phyloP scores from a whole-genome alignment of 805 yeast species.

The Cyberlindnera subsufficiens region DNA sequence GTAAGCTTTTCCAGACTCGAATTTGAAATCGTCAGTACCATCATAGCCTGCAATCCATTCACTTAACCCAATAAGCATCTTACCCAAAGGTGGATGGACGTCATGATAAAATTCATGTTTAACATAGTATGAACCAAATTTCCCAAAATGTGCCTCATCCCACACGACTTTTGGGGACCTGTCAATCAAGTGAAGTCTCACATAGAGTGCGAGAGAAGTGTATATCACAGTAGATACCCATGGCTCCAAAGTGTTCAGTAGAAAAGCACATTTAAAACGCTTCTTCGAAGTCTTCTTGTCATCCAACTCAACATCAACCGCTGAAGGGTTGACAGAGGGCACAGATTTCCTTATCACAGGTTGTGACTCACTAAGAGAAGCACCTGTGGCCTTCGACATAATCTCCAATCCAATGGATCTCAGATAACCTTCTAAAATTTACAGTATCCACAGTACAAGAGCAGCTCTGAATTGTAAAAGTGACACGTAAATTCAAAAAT shows the following conservation, averaged over 20 bases:
- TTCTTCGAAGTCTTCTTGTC: too few species aligned
- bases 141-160: conserved; percentile 92
- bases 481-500: too few species aligned
- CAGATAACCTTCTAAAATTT: too few species aligned
- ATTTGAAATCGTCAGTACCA: conserved; percentile 53
- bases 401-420: too few species aligned
- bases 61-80: conserved; percentile 71
- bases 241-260: conserved; percentile 9
- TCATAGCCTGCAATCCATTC: conserved; percentile 82
- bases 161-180: conserved; percentile 60
- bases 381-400: conserved; percentile 11
- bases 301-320: too few species aligned
- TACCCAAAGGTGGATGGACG: conserved; percentile 86
- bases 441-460: too few species aligned
- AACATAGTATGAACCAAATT: conserved; percentile 75
- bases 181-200: conserved; percentile 57
- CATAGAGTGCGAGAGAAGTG: conserved; percentile 41
- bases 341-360: neutral
- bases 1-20: conserved; percentile 58
- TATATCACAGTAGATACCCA: conserved; percentile 36
- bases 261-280: too few species aligned
- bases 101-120: conserved; percentile 79
- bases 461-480: too few species aligned
- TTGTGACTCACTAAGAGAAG: conserved; percentile 3
- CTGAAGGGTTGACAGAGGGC: too few species aligned